phyloP scores from a whole-genome alignment of 805 yeast species.

The Suhomyces canberraensis region DNA sequence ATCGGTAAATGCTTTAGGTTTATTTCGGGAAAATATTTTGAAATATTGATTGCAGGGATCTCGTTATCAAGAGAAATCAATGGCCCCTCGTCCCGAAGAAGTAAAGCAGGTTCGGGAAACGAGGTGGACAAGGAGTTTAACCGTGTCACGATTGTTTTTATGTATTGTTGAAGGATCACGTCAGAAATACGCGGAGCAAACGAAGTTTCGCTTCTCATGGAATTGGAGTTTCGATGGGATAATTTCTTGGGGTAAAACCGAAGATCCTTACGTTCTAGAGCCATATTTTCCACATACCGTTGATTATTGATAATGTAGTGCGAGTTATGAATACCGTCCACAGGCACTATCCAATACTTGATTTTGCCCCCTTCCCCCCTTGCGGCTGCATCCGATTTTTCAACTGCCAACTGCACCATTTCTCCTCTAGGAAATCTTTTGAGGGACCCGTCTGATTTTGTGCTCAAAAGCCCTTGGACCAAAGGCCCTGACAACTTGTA shows the following conservation, averaged over 20 bases:
- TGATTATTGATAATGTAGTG: constrained; percentile 25
- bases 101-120: constrained; percentile 5
- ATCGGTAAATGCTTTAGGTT: constrained; percentile 11
- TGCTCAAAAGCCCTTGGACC: constrained; percentile 20
- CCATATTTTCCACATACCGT: constrained; percentile 16
- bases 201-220: constrained; percentile 6
- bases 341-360: constrained; percentile 8
- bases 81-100: constrained; percentile 10
- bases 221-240: constrained; percentile 9
- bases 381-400: constrained; percentile 3
- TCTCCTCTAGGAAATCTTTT: constrained; percentile 28
- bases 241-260: constrained; percentile 27
- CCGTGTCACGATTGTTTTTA: constrained; percentile 10
- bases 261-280: constrained; percentile 15
- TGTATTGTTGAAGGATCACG: constrained; percentile 10
- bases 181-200: constrained; percentile 10
- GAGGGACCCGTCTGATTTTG: constrained; percentile 23
- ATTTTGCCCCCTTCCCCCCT: neutral
- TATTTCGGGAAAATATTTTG: constrained; percentile 8
- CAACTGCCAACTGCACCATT: constrained; percentile 18
- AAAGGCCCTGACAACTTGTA: constrained; percentile 23
- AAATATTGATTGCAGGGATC: constrained; percentile 15
- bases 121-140: neutral
- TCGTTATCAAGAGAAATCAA: constrained; percentile 8
- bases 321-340: constrained; percentile 14